Base-by-base conservation (phyloP, 2,329 filamentous ascomycete genomes). In the Hymenotorrendiella dingleyae region DNA sequence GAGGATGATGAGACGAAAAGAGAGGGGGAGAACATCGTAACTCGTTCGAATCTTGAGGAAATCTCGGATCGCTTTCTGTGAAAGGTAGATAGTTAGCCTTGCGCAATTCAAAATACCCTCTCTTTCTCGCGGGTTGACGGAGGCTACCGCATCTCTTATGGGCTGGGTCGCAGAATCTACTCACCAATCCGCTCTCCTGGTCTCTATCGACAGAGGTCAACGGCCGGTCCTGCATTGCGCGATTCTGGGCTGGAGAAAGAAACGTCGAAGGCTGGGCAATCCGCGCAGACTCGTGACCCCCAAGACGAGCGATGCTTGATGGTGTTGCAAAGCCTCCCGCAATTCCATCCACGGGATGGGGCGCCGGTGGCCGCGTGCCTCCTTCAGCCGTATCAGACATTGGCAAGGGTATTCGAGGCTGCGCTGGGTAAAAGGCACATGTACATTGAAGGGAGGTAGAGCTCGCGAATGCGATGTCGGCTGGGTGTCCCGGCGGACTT, bases 41-140 rank as follows among this genome's bases (percentile, higher is more conserved):
- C 90, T 96, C 26, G 88, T 97, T 61, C 93, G 84, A 56, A 94
- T 84, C 67, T 90, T 94, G 63, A 98, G 81, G 68, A 98, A 98
- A 57, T 95, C 86, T 66, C 93, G 86, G 58, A 97, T 90, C 50
- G 86, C 84, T 71, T 83, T 83, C 90, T 94, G 67, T 53, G 56
- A 40, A 14, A 32, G 23, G 32, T 23, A 43, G 42, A 27, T 24
- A 42, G 54, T 62, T 54, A 62, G 59, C 56, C 53, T 55, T 36
- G 53, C 43, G 30, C 38, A 36, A 27, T 21, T 6, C 16, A 23
- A 24, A 22, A 20, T 19, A 17, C 30, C 8, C 12, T 14, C 35
- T 23, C 26, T 42, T 17, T 17, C 37, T 35, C 40, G n/a, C n/a
- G n/a, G n/a, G n/a, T n/a, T n/a, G n/a, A n/a, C n/a, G n/a, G n/a